Conservation (phyloP, 768 basidiomycete genomes). For the Russula abietina region DNA sequence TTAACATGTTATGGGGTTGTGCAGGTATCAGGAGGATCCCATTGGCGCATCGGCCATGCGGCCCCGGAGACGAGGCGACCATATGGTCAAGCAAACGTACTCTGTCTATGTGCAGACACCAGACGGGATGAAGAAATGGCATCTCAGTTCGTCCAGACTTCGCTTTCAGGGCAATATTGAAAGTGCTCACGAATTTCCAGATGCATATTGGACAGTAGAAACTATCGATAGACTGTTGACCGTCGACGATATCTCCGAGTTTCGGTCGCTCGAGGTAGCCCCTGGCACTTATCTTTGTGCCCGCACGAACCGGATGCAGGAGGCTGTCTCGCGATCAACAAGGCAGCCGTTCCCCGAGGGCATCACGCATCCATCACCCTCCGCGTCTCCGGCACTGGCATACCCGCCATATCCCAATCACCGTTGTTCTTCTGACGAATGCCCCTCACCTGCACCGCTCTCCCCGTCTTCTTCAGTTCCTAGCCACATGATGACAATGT, state of each 20-base stretch:
- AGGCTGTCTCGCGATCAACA: slow-evolving; percentile 17
- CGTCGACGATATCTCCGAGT: slow-evolving; percentile 52
- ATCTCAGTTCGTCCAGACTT: slow-evolving; percentile 34
- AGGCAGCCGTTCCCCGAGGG: slow-evolving; percentile 13
- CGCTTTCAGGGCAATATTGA: neutral
- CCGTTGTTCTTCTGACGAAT: neutral
- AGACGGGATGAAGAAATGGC: slow-evolving; percentile 33
- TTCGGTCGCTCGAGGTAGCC: slow-evolving; percentile 52
- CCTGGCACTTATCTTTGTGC: slow-evolving; percentile 60
- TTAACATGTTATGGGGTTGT: neutral
- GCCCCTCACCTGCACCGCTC: neutral
- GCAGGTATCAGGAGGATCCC: slow-evolving; percentile 28
- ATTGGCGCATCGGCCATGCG: slow-evolving; percentile 21
- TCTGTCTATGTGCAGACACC: slow-evolving; percentile 34
- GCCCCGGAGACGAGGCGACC: slow-evolving; percentile 23
- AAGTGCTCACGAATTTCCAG: slow-evolving; percentile 35
- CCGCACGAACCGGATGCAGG: slow-evolving; percentile 35
- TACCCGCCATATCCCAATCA: slow-evolving; percentile 10
- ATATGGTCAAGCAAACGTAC: slow-evolving; percentile 37
- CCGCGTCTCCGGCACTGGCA: neutral
- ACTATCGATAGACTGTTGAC: slow-evolving; percentile 50
- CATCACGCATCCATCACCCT: neutral
- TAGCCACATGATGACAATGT: neutral
- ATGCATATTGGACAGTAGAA: slow-evolving; percentile 71
- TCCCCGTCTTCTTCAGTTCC: slow-evolving; percentile 7